A percentile compares a stretch with the other conserved stretches of the same genome.
Conservation (phyloP, 2,329 filamentous ascomycete species). For the Chalaropsis thielavioides region DNA sequence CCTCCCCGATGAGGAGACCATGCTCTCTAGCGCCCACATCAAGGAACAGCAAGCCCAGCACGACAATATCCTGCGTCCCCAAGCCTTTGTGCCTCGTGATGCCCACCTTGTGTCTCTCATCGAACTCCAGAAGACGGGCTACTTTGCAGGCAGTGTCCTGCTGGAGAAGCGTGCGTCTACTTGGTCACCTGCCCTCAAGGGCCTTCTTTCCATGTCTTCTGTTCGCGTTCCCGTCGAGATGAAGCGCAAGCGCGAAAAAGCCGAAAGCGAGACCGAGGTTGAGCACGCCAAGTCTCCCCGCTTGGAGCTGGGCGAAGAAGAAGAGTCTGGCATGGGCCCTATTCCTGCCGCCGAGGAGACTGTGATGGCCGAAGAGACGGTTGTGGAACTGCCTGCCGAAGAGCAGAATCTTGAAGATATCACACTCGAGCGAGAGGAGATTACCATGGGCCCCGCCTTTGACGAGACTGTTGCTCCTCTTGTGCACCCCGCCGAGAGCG, state of each 20-base stretch:
- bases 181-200: slow-evolving; percentile 86
- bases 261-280: slow-evolving; percentile 63
- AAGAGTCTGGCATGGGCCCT: slow-evolving; percentile 30
- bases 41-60: slow-evolving; percentile 76
- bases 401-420: slow-evolving; percentile 37
- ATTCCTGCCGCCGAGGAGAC: slow-evolving; percentile 31
- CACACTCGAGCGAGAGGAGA: slow-evolving; percentile 31
- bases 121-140: slow-evolving; percentile 81
- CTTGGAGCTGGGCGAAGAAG: slow-evolving; percentile 53
- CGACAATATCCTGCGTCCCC: slow-evolving; percentile 69
- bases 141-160: slow-evolving; percentile 77
- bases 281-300: slow-evolving; percentile 57
- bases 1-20: slow-evolving; percentile 65
- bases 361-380: slow-evolving; percentile 44
- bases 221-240: slow-evolving; percentile 63
- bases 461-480: slow-evolving; percentile 65
- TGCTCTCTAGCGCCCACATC: slow-evolving; percentile 62
- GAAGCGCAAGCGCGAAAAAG: slow-evolving; percentile 88
- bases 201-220: slow-evolving; percentile 77
- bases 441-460: slow-evolving; percentile 43
- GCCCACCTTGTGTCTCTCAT: slow-evolving; percentile 75
- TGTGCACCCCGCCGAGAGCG: slow-evolving; percentile 68
- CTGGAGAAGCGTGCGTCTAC: slow-evolving; percentile 61
- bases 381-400: slow-evolving; percentile 50
- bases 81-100: slow-evolving; percentile 73